Evolutionary conservation across 2,329 filamentous ascomycete genomes (phyloP), one percentile per base, ranked within the genome.

Genomic region (Alternaria solani): DNA sequence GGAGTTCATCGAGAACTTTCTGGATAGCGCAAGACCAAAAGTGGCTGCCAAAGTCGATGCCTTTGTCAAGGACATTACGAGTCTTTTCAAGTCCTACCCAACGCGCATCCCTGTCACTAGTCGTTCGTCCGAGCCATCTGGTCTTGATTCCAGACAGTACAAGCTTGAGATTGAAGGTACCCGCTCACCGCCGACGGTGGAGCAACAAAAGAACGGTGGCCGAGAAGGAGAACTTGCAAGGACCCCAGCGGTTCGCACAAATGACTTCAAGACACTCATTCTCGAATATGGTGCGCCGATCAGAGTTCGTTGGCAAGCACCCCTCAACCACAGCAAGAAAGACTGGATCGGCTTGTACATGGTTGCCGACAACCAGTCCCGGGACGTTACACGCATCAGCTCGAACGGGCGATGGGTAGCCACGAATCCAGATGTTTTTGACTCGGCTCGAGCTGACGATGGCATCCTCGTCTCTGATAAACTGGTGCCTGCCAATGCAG

Each of bases 281-380:
- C 91, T 97, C 55, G 90, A 96, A 76, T 99, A 97, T 69, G 95
- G 95, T 36, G 87, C 93, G 0, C 93, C 95, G 0, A 92, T 99
- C 76, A 91, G 87, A 67, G 92, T 98, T 64, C 91, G 88, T 69
- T 99, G 95, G 95, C 91, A 88, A 28, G 95, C 94, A 0, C 94
- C 95, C 0, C 84, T 88, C 38, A 92, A 93, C 66, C 95, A 98
- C 79, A 90, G 89, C 80, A 93, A 91, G 76, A 91, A 90, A 71
- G 95, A 99, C 78, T 99, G 95, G 95, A 89, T 99, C 54, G 94
- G 94, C 4, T 84, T 99, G 6, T 99, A 98, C 82, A 93, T 94
- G 87, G 93, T 99, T 3, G 93, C 93, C 3, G 94, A 98, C 79
- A 99, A 97, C 74, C 87, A 89, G 7, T 95, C 92, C 7, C 88